Evolutionary conservation across 192 early-diverging fungal species (phyloP), one percentile per base, ranked within the genome.

Genomic region (Jimgerdemannia flammicorona): DNA sequence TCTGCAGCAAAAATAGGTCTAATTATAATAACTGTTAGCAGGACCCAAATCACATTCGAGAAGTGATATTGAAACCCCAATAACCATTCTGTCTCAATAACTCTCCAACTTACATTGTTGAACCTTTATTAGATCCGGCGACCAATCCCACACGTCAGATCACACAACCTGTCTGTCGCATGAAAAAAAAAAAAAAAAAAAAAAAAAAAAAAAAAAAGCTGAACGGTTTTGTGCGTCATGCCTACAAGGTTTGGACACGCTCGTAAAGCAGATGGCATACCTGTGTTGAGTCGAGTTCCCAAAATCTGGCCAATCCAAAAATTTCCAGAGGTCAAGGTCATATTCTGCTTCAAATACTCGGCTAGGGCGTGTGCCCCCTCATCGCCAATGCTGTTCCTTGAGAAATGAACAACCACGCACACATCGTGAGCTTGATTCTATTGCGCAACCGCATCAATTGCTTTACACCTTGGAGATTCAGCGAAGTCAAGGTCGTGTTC

Each of bases 81-180:
- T 43, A 18, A 41, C 14, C 59, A n/a, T 40, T 49, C 40, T 29
- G 0, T 14, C 66, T 19, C 63, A 64, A n/a, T 19, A 44, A 67
- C n/a, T n/a, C 39, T 67, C 41, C 8, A 4, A 80, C 87, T 84
- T 86, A 96, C 94, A 99, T 44, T 95, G 95, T 59, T 90, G 84
- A 29, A 99, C 93, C 68, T 92, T 88, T 65, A 98, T 91, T 40
- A 99, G 75, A 83, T 98, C 96, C 4, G 91, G 93, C 3, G 96
- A 92, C 89, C 90, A 95, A 40, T 84, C 78, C 98, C 98, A 99
- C 3, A 99, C 94, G 79, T 99, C 97, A 0, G 90, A 92, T 20
- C 97, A 89, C 3, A 97, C 98, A 96, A 99, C 98, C 40, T 91
- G 95, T 44, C 92, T 93, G 81, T 98, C 94, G 69, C 92, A 92